These are phyloP conservation scores for Exophiala aquamarina DNA, from an alignment of 2,329 filamentous ascomycete genomes.

Conservation along the genomic window DNA sequence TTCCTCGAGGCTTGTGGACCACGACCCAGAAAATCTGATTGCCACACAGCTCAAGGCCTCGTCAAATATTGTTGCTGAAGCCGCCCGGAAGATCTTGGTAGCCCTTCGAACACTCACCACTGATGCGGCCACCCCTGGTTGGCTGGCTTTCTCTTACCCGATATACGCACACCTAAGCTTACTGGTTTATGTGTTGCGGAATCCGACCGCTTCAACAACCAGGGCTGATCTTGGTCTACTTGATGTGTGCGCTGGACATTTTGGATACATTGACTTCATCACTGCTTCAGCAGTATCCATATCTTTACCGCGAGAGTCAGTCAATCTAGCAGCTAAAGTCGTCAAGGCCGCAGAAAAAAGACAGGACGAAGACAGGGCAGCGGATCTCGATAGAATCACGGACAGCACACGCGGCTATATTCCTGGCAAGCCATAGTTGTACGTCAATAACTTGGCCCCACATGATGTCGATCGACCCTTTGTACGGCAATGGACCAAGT, in stretches of 20 bases:
- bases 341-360: neutral
- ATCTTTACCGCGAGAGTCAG: slow-evolving; percentile 6
- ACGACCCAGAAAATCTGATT: slow-evolving; percentile 1
- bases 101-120: neutral
- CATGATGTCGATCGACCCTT: no score
- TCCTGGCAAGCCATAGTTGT: no score
- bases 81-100: slow-evolving; percentile 10
- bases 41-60: slow-evolving; percentile 1
- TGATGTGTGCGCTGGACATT: slow-evolving; percentile 7
- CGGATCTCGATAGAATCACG: no score
- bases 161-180: slow-evolving; percentile 9
- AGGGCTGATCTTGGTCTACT: slow-evolving; percentile 2
- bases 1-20: neutral
- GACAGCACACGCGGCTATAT: no score
- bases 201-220: neutral
- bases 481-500: no score
- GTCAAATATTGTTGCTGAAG: slow-evolving; percentile 4
- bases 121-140: slow-evolving; percentile 1
- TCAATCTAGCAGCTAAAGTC: slow-evolving; percentile 1
- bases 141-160: slow-evolving; percentile 8
- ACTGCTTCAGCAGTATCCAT: slow-evolving; percentile 4
- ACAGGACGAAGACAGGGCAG: slow-evolving; percentile 45
- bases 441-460: no score
- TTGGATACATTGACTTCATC: slow-evolving; percentile 3
- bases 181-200: slow-evolving; percentile 1